Evolutionary conservation across 768 basidiomycete species (phyloP), one percentile per base, ranked within the genome.

Genomic region (Sarcomyxa edulis): DNA sequence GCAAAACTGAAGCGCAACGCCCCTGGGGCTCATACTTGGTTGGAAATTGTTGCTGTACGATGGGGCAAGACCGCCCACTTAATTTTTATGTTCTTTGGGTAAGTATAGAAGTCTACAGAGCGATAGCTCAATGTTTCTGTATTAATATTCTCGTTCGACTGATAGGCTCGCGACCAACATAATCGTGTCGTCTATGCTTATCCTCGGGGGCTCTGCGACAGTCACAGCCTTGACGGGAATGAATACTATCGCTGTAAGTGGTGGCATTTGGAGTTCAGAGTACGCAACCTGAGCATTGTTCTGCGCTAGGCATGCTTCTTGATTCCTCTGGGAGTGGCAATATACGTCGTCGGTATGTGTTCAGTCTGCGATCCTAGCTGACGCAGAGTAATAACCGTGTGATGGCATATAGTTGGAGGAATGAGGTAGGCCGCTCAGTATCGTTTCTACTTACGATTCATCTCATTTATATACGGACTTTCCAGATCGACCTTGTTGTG

Each of bases 1-100:
- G 87, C 90, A 12, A 96, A 95, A 54, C 73, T 95, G 42, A 96
- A 97, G 60, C 62, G 88, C 15, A 89, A 96, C 44, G 93, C 94
- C 2, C 90, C 93, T 0, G 81, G 83, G 43, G 83, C 84, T 0
- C 84, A 88, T 40, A 94, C 89, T 12, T 96, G 82, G 79, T 71
- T 93, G 14, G 90, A 96, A 55, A 91, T 96, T 47, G 77, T 94
- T 37, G 76, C 72, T 2, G 71, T 65, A 1, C 72, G 87, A 8
- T 97, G 91, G 87, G 94, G 93, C 0, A 76, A 58, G 5, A 45
- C 69, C 10, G 90, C 87, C 0, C 94, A 96, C 61, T 41, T 82
- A 3, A 66, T 90, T 6, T 94, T 95, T 68, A 79, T 94, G 70
- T 84, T 88, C 66, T 95, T 95, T 52, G 91, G 86, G 76, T 74